Base-by-base conservation (phyloP, 2,329 filamentous ascomycete genomes). In the Diplodia intermedia region DNA sequence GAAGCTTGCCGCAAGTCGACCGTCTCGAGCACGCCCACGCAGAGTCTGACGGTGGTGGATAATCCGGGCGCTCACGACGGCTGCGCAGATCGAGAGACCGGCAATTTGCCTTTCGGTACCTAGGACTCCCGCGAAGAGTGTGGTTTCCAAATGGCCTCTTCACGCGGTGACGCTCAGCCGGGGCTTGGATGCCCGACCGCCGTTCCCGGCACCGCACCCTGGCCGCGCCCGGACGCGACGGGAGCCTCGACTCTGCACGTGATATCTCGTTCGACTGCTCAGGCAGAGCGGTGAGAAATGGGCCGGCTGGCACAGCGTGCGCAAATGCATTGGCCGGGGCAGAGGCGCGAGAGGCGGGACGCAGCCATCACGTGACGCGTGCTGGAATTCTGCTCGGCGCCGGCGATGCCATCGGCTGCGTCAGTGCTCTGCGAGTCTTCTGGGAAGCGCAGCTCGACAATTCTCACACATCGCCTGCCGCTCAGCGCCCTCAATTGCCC, bases 401-500 rank as follows among this genome's bases (percentile, higher is more conserved):
- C 43, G 43, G 57, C n/a, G 36, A 20, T 38, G 55, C 55, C 18
- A 26, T n/a, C 38, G 40, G 18, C n/a, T 23, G 60, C 26, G 60
- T 63, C 60, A 63, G 60, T 63, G 60, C 60, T 63, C 31, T 26
- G 47, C 60, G n/a, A 47, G 43, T 52, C 60, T 63, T 49, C 60
- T 52, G 40, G 38, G 60, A 31, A 40, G 60, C 43, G 15, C 47
- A 40, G 43, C 47, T 36, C 29, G 29, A 26, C 60, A 40, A 29
- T 52, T 63, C 60, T 29, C 47, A 52, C 40, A 12, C 60, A 63
- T 63, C 60, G 60, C 60, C 23, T 15, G 20, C 38, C 20, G 36
- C 43, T n/a, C 55, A 57, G 55, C 55, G 23, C 43, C 36, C 23
- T 33, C 60, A 63, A 63, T 63, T 63, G 60, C 47, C 5, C 60